These are phyloP conservation scores for Diplocarpon mali DNA, from an alignment of 2,329 filamentous ascomycete genomes.

Conservation along the genomic window DNA sequence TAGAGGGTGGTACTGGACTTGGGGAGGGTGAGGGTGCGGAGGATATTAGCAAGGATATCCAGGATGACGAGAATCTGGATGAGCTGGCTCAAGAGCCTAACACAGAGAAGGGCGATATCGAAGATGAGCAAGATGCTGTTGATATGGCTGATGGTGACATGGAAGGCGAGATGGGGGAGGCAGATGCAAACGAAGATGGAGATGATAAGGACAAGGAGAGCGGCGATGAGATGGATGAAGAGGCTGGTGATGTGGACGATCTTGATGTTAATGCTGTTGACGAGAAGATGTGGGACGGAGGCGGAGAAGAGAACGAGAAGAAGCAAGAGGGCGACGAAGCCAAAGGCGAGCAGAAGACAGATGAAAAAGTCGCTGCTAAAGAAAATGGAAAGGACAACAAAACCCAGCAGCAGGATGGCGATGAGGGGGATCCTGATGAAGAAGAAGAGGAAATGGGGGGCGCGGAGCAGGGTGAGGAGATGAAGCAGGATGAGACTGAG, in stretches of 20 bases:
- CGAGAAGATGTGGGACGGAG: constrained; percentile 98
- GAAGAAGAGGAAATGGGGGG: constrained; percentile 48
- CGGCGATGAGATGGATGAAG: constrained; percentile 74
- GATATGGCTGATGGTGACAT: constrained; percentile 89
- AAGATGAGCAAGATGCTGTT: constrained; percentile 76
- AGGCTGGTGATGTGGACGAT: constrained; percentile 83
- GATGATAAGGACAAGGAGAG: constrained; percentile 55
- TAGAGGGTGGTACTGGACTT: constrained; percentile 85
- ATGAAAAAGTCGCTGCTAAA: constrained; percentile 35
- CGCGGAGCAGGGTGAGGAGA: constrained; percentile 46
- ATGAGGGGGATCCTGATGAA: constrained; percentile 33
- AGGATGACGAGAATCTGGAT: constrained; percentile 83
- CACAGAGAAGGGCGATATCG: constrained; percentile 50
- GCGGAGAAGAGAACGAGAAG: constrained; percentile 67
- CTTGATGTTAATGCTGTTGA: constrained; percentile 83
- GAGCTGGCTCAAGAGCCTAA: constrained; percentile 83
- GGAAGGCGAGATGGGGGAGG: constrained; percentile 70
- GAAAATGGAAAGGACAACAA: constrained; percentile 49
- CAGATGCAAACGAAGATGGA: constrained; percentile 49
- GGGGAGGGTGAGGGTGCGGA: constrained; percentile 92
- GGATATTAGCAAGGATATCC: constrained; percentile 95
- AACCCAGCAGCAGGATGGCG: constrained; percentile 37
- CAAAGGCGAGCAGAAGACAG: constrained; percentile 56
- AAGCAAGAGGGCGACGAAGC: constrained; percentile 67
- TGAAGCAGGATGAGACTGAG: constrained; percentile 44